phyloP scores from a whole-genome alignment of 2,329 filamentous ascomycete species.

The Diplodia sapinea region DNA sequence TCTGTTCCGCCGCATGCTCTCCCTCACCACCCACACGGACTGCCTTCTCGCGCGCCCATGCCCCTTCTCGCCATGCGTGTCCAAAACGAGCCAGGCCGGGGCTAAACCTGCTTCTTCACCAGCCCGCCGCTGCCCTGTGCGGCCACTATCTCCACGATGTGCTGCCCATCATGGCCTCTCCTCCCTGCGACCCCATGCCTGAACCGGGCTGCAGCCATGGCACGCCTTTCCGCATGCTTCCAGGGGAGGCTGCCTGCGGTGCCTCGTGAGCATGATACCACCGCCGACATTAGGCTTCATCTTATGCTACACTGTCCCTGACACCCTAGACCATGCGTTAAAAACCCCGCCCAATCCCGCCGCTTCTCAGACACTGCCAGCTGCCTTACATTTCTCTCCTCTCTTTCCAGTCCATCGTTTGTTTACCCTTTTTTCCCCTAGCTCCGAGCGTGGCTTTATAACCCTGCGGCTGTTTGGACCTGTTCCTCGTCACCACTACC shows the following conservation, averaged over 20 bases:
- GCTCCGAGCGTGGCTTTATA: constrained; percentile 2
- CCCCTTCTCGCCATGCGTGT: neutral
- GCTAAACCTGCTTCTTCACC: constrained; percentile 18
- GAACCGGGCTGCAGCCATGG: constrained; percentile 7
- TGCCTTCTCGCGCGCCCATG: neutral
- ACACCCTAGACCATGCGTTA: constrained; percentile 22
- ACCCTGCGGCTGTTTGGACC: neutral
- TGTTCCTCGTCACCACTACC: neutral
- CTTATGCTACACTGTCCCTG: constrained; percentile 26
- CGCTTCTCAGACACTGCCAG: neutral
- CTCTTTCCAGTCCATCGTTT: constrained; percentile 19
- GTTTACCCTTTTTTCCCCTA: constrained; percentile 5
- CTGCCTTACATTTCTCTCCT: constrained; percentile 10
- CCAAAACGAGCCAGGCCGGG: constrained; percentile 8
- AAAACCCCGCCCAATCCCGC: constrained; percentile 8
- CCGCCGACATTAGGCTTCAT: constrained; percentile 26
- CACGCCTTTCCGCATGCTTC: neutral
- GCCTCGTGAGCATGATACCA: constrained; percentile 30
- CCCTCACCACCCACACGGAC: too few relatives aligned
- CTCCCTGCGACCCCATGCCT: constrained; percentile 17
- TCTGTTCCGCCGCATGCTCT: neutral
- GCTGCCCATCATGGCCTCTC: constrained; percentile 1
- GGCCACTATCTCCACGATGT: constrained; percentile 6
- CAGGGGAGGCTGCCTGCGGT: neutral
- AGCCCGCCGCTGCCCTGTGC: constrained; percentile 7